These are phyloP conservation scores for Cymbopogon flexuosus DNA, from an alignment of 202 grass and related monocot species.

Conservation along the genomic window DNA sequence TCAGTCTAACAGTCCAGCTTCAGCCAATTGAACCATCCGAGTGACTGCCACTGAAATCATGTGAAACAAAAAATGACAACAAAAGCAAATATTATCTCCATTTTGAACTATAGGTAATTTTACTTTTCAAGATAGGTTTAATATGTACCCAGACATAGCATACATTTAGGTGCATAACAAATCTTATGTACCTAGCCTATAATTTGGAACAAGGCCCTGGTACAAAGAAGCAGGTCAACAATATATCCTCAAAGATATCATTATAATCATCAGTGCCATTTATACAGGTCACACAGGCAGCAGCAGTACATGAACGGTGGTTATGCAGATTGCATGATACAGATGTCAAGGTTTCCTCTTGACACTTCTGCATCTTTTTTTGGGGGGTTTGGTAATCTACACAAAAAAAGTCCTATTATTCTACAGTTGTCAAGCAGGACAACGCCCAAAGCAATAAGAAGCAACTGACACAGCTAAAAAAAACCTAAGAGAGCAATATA, in stretches of 20 bases:
- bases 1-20: neutral
- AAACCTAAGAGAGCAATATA: slow-evolving; percentile 27
- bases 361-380: neutral
- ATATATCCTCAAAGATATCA: neutral
- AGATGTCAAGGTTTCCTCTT: slow-evolving; percentile 39
- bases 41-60: neutral
- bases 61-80: neutral
- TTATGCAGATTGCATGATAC: slow-evolving; percentile 33
- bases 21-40: neutral
- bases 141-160: no score
- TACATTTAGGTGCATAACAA: no score
- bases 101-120: no score
- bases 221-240: neutral
- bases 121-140: no score
- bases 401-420: slow-evolving; percentile 46
- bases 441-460: slow-evolving; percentile 34
- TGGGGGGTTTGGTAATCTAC: slow-evolving; percentile 30
- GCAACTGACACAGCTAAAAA: slow-evolving; percentile 19
- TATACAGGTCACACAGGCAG: slow-evolving; percentile 32
- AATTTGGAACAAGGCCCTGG: neutral
- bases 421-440: slow-evolving; percentile 46
- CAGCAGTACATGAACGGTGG: slow-evolving; percentile 29
- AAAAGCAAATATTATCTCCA: no score
- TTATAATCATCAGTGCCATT: slow-evolving; percentile 42
- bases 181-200: no score